Conservation (phyloP, 2,329 filamentous ascomycete species). For the Samsoniella hepiali region DNA sequence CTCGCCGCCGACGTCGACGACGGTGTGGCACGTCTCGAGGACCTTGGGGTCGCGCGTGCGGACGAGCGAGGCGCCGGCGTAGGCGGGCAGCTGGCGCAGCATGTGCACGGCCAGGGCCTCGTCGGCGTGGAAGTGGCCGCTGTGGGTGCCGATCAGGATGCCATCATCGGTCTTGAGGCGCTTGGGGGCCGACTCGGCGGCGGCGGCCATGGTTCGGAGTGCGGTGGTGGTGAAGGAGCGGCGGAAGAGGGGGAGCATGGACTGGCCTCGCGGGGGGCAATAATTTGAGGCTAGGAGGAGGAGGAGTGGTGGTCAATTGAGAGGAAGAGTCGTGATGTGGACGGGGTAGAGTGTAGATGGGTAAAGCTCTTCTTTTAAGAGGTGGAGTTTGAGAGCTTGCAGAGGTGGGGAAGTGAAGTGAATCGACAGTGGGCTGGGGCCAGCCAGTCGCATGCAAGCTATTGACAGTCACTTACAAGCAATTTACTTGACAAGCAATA, state of each 20-base stretch:
- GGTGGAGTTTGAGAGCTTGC: constrained; percentile 1
- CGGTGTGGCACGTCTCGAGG: constrained; percentile 82
- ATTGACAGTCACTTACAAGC: background rate
- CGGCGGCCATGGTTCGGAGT: constrained; percentile 43
- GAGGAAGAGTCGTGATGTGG: background rate
- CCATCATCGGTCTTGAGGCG: constrained; percentile 67
- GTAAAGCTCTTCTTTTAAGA: background rate
- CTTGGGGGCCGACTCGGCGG: constrained; percentile 69
- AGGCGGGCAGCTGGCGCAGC: constrained; percentile 82
- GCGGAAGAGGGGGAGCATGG: constrained; percentile 10
- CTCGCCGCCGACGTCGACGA: constrained; percentile 95
- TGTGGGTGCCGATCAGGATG: constrained; percentile 85
- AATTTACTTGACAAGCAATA: background rate
- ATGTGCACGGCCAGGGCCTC: constrained; percentile 96
- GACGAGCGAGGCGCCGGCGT: constrained; percentile 68
- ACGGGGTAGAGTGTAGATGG: background rate
- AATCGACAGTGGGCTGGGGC: background rate
- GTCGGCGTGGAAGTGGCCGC: constrained; percentile 97
- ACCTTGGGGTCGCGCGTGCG: constrained; percentile 81
- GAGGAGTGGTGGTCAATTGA: background rate
- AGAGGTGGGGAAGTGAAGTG: background rate
- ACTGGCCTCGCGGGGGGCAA: background rate
- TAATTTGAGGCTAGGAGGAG: background rate
- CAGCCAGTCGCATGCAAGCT: constrained; percentile 5
- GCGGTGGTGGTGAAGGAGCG: constrained; percentile 17